Percentiles rank a stretch among this genome's conserved stretches.
phyloP scores from a whole-genome alignment of 2,329 filamentous ascomycete genomes.

The Paracoccidioides lutzii region DNA sequence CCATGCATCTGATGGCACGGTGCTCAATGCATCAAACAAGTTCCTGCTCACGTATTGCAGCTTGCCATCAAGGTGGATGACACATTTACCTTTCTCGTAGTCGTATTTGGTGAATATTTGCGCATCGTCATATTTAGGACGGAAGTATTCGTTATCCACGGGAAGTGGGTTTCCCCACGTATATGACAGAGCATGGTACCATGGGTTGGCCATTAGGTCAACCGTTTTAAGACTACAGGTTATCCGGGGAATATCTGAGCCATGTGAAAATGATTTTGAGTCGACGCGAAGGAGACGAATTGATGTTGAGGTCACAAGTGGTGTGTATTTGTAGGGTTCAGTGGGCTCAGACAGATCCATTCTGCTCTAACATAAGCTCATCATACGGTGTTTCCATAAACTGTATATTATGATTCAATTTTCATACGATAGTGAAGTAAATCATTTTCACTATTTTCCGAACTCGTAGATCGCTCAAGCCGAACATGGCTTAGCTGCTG shows the following conservation, averaged over 20 bases:
- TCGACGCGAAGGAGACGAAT: slow-evolving; percentile 7
- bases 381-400: background rate
- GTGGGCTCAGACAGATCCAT: background rate
- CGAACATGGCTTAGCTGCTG: too few species aligned
- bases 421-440: too few species aligned
- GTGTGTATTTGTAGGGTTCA: slow-evolving; percentile 2
- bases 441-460: too few species aligned
- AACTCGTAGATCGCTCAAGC: too few species aligned
- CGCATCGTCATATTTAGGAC: background rate
- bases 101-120: background rate
- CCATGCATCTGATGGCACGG: slow-evolving; percentile 6
- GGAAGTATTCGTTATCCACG: slow-evolving; percentile 2
- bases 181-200: slow-evolving; percentile 9
- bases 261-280: background rate
- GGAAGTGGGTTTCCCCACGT: slow-evolving; percentile 8
- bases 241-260: background rate
- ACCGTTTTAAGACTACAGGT: slow-evolving; percentile 6
- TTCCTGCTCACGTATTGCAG: slow-evolving; percentile 4
- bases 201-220: background rate
- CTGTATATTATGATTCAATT: background rate
- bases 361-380: background rate
- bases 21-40: slow-evolving; percentile 4
- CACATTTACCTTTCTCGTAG: background rate
- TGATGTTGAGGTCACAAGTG: slow-evolving; percentile 2
- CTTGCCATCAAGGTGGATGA: slow-evolving; percentile 4